These are phyloP conservation scores for Pythium brachiatum DNA, from an alignment of 352 stramenopile genomes.

Conservation along the genomic window DNA sequence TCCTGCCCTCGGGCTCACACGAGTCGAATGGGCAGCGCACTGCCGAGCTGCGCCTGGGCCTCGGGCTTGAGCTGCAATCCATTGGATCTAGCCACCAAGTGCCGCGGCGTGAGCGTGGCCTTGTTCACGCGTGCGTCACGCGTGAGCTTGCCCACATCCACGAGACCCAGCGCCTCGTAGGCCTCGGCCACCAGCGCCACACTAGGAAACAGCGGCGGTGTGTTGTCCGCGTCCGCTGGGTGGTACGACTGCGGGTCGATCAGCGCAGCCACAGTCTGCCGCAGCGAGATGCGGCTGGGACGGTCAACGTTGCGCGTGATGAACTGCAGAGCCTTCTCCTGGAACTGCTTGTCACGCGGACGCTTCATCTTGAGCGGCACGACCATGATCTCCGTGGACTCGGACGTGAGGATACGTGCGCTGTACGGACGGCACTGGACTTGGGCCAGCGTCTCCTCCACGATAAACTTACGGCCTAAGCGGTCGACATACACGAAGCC, in stretches of 20 bases:
- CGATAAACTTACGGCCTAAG: constrained; percentile 77
- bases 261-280: constrained; percentile 44
- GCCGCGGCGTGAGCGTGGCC: constrained; percentile 43
- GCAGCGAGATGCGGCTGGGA: constrained; percentile 61
- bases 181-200: constrained; percentile 66
- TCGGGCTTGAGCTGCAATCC: constrained; percentile 38
- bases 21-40: constrained; percentile 67
- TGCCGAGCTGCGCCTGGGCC: constrained; percentile 36
- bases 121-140: constrained; percentile 27
- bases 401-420: constrained; percentile 66
- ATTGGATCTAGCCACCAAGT: constrained; percentile 38
- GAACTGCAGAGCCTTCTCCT: constrained; percentile 55
- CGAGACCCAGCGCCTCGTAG: constrained; percentile 65
- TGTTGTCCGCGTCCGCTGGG: constrained; percentile 13
- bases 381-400: constrained; percentile 75
- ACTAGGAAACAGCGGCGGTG: constrained; percentile 40
- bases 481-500: constrained; percentile 81
- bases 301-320: constrained; percentile 50
- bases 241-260: constrained; percentile 35
- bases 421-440: constrained; percentile 81
- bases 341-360: constrained; percentile 60
- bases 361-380: constrained; percentile 59
- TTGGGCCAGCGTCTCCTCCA: constrained; percentile 78
- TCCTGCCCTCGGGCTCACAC: too few species aligned
- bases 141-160: constrained; percentile 39